Conservation (phyloP, 352 stramenopile species). For the Pythium sukuiense region DNA sequence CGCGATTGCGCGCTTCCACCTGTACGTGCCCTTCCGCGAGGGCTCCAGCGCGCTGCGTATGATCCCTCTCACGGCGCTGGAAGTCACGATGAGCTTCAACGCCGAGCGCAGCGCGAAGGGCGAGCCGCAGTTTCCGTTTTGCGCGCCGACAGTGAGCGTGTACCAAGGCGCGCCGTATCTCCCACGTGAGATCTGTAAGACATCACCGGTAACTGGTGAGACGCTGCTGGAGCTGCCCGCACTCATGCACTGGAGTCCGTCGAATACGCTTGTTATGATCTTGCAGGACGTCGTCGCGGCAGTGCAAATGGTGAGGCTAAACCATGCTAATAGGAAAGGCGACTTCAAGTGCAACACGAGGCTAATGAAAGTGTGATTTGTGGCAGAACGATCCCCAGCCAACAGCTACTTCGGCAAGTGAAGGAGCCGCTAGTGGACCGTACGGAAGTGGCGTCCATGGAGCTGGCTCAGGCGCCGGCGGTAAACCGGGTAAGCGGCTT, state of each 20-base stretch:
- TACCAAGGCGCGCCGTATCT: slow-evolving; percentile 50
- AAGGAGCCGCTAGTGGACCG: not conserved
- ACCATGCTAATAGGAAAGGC: not conserved
- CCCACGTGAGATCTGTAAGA: slow-evolving; percentile 44
- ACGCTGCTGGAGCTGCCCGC: slow-evolving; percentile 49
- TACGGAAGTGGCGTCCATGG: not conserved
- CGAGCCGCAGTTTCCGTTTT: slow-evolving; percentile 61
- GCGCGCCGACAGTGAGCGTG: slow-evolving; percentile 49
- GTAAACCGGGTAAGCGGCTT: slow-evolving; percentile 34
- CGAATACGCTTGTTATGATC: slow-evolving; percentile 71
- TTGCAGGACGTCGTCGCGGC: slow-evolving; percentile 63
- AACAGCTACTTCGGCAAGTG: not conserved
- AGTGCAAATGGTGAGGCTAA: slow-evolving; percentile 49
- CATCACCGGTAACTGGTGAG: slow-evolving; percentile 17
- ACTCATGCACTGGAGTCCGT: slow-evolving; percentile 73
- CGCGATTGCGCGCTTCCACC: slow-evolving; percentile 63
- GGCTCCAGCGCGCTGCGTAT: slow-evolving; percentile 67
- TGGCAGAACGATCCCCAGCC: slow-evolving; percentile 23
- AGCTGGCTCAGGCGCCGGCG: not conserved
- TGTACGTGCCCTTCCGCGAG: slow-evolving; percentile 74
- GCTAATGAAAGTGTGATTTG: not conserved
- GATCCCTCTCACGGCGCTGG: slow-evolving; percentile 56
- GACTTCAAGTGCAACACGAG: not conserved
- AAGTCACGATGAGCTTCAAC: slow-evolving; percentile 63
- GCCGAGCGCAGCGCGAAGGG: slow-evolving; percentile 26